phyloP scores from a whole-genome alignment of 306 rosid species.

The Abrus precatorius region DNA sequence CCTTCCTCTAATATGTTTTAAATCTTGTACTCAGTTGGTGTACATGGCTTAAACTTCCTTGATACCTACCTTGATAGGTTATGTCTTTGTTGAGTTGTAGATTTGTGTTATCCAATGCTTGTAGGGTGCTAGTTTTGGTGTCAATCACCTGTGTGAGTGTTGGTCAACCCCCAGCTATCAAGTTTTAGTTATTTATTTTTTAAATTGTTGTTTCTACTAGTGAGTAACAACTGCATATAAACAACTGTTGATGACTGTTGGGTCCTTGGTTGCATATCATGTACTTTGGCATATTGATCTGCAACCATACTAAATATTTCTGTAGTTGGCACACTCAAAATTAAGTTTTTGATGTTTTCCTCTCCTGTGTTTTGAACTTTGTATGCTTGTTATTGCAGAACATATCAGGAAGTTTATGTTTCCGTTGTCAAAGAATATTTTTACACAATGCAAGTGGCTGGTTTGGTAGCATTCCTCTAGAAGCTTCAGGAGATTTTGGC shows the following conservation, averaged over 20 bases:
- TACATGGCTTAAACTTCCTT: background rate
- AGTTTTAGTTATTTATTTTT: background rate
- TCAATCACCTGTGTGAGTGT: background rate
- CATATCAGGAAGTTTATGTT: constrained; percentile 75
- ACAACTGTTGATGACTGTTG: constrained; percentile 23
- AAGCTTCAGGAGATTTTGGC: constrained; percentile 98
- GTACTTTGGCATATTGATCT: constrained; percentile 30
- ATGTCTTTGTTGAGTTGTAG: constrained; percentile 1
- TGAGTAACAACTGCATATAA: constrained; percentile 2
- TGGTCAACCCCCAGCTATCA: background rate
- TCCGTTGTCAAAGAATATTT: constrained; percentile 93
- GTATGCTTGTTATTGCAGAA: constrained; percentile 66
- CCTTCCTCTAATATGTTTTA: background rate
- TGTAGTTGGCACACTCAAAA: constrained; percentile 4
- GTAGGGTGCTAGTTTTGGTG: background rate
- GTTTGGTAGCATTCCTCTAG: constrained; percentile 91
- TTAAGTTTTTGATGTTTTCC: constrained; percentile 24
- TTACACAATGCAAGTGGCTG: constrained; percentile 91
- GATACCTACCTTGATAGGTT: background rate
- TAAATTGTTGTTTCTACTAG: constrained; percentile 3
- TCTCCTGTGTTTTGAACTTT: constrained; percentile 28
- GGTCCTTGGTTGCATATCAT: background rate
- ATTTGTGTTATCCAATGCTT: background rate
- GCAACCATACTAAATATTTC: constrained; percentile 22
- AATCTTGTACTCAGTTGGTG: background rate